Evolutionary conservation across 352 stramenopile species (phyloP), one percentile per base, ranked within the genome.

Genomic region (Stramenopiles sp.): DNA sequence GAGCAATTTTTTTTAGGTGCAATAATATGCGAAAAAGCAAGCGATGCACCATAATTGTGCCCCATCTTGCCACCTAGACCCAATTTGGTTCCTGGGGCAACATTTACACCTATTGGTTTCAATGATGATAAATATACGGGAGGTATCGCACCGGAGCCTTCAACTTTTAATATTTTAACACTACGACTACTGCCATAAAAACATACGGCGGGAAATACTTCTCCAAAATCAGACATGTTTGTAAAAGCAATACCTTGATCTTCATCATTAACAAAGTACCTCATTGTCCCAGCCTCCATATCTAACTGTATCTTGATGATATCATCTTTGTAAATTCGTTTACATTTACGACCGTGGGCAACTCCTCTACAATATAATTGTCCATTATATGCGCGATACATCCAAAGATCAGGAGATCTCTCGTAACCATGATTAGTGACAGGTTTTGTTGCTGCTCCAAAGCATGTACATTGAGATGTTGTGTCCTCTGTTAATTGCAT

Each of bases 361-460:
- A n/a, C 15, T n/a, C 26, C 26, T 32, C 15, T 32, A n/a, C 26
- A n/a, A 32, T 32, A 32, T n/a, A 32, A 15, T n/a, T 32, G 15
- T n/a, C 26, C 26, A 32, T 32, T 32, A 32, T 32, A 32, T n/a
- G 26, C 26, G n/a, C 26, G 26, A n/a, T 15, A 32, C 26, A 32
- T 32, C 26, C 26, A 32, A n/a, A 32, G 15, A n/a, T 32, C 10
- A 32, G 26, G 26, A n/a, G 26, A 32, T n/a, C 10, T n/a, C 26
- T 32, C 26, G 15, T 32, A 32, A 15, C 15, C 15, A 15, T 15
- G 15, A 32, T 32, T 32, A 15, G 26, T 32, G 15, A 32, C 15
- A n/a, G 26, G 26, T 32, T 32, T 32, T 32, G 26, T 32, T n/a
- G 26, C 26, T n/a, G 15, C 26, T n/a, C 26, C 26, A 32, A 32